These are phyloP conservation scores for Claviceps capensis DNA, from an alignment of 2,329 filamentous ascomycete genomes.

Conservation along the genomic window DNA sequence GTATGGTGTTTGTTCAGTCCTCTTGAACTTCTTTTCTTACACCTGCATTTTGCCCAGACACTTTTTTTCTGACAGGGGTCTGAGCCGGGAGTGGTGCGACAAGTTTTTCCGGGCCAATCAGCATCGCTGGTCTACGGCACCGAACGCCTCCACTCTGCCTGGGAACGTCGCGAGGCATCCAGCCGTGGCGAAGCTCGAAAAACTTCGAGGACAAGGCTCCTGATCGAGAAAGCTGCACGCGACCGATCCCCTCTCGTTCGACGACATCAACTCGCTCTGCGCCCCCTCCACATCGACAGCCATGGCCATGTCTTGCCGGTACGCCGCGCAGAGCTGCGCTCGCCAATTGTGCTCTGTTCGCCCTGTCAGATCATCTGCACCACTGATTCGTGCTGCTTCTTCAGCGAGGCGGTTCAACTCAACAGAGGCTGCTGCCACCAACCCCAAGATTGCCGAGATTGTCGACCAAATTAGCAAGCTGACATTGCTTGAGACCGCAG, in stretches of 20 bases:
- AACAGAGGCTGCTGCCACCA: slow-evolving; percentile 55
- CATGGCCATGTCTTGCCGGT: slow-evolving; percentile 52
- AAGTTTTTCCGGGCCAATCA: slow-evolving; percentile 26
- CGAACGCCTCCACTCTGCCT: neutral
- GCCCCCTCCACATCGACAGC: slow-evolving; percentile 18
- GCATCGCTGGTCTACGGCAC: neutral
- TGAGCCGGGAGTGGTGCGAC: slow-evolving; percentile 18
- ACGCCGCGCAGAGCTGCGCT: slow-evolving; percentile 50
- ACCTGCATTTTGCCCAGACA: slow-evolving; percentile 3
- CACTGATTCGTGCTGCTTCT: slow-evolving; percentile 30
- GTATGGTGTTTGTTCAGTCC: slow-evolving; percentile 11
- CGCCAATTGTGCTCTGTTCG: slow-evolving; percentile 42
- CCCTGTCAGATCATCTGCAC: slow-evolving; percentile 33
- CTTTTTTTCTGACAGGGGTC: slow-evolving; percentile 20
- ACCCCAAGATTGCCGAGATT: slow-evolving; percentile 87
- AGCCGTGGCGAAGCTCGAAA: slow-evolving; percentile 23
- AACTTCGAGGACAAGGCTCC: slow-evolving; percentile 22
- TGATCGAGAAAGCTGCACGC: slow-evolving; percentile 11
- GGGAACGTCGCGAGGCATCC: neutral
- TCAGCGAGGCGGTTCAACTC: slow-evolving; percentile 72
- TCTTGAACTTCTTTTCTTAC: neutral
- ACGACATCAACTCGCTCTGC: slow-evolving; percentile 4
- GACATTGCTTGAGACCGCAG: slow-evolving; percentile 92
- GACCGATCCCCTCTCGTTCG: slow-evolving; percentile 3
- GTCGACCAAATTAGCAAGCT: slow-evolving; percentile 98